Percentiles rank a stretch among this genome's conserved stretches.
These are phyloP conservation scores for Areca catechu DNA, from an alignment of 176 grass and related monocot species.

Conservation along the genomic window DNA sequence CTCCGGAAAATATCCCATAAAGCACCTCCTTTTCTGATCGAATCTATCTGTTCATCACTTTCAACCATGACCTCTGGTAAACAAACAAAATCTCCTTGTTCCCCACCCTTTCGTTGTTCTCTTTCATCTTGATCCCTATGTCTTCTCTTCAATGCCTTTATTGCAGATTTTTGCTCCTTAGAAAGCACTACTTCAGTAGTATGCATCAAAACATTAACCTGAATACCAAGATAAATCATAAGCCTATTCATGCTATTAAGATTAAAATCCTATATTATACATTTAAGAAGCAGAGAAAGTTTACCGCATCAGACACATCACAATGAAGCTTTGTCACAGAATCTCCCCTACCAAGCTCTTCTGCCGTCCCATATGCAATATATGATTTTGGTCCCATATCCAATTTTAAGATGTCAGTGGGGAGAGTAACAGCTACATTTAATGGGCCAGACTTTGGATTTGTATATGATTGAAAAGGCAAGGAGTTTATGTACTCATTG, in stretches of 20 bases:
- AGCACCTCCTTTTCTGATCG: conserved; percentile 32
- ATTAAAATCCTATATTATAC: too few species aligned
- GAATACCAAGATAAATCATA: not conserved
- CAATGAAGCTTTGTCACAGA: conserved; percentile 82
- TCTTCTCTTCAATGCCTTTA: conserved; percentile 38
- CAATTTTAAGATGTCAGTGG: conserved; percentile 40
- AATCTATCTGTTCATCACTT: not conserved
- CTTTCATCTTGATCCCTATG: conserved; percentile 34
- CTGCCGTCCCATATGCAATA: conserved; percentile 65
- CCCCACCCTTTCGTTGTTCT: conserved; percentile 5
- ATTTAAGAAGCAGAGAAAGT: conserved; percentile 1
- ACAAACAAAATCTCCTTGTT: conserved; percentile 21
- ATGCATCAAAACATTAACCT: conserved; percentile 84
- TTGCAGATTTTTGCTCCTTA: conserved; percentile 27
- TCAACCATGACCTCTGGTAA: conserved; percentile 3
- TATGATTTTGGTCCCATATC: conserved; percentile 91
- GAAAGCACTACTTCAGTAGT: conserved; percentile 33
- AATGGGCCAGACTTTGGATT: conserved; percentile 49
- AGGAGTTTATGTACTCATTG: conserved; percentile 34
- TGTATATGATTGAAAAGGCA: conserved; percentile 74
- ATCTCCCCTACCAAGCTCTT: conserved; percentile 80
- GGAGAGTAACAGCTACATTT: conserved; percentile 53
- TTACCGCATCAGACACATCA: conserved; percentile 79
- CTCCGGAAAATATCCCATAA: conserved; percentile 84
- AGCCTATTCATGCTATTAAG: too few species aligned